Base-by-base conservation (phyloP, 495 filamentous ascomycete species). In the Glarea lozoyensis region DNA sequence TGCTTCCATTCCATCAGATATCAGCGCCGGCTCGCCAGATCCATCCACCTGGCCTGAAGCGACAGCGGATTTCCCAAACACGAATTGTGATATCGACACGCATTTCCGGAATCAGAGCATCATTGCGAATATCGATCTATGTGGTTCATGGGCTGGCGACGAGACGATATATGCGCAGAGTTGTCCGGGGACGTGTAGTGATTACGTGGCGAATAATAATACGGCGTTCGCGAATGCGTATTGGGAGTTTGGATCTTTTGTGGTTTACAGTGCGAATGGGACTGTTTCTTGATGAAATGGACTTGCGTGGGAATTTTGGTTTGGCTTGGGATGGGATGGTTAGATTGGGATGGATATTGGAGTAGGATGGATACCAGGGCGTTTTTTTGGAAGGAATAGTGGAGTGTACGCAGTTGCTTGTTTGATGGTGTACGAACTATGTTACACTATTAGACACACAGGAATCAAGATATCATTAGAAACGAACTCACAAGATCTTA, bases 81-180 rank as follows among this genome's bases (percentile, higher is more conserved):
- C 63, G 7, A 52, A 57, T 27, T 87, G 82, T 56, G 67, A 84
- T 46, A 70, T 86, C 27, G 60, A 66, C 23, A 60, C 58, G 10
- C 70, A 79, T 46, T 86, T 87, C 55, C 63, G 54, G 20, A 70
- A 81, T 42, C 64, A 80, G 56, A 74, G 73, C 53, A 81, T 87
- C 46, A 71, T 84, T 46, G 75, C 80, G 32, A 78, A 85, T 48
- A 79, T 76, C 27, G 75, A 81, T 45, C 72, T 87, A 47, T 86
- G 81, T 53, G 81, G 83, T 2, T 67, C 75, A 42, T 79, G 77
- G 68, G 79, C 79, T 5, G 72, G 75, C 24, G 48, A 46, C 1
- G 5, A 12, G 30, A 43, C 7, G 21, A 20, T 55, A n/a, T 55
- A 48, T 43, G 13, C 12, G 0, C 24, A 51, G 42, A 55, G 11